Conservation (phyloP, 73 alveolate species). For the Paramecium octaurelia region DNA sequence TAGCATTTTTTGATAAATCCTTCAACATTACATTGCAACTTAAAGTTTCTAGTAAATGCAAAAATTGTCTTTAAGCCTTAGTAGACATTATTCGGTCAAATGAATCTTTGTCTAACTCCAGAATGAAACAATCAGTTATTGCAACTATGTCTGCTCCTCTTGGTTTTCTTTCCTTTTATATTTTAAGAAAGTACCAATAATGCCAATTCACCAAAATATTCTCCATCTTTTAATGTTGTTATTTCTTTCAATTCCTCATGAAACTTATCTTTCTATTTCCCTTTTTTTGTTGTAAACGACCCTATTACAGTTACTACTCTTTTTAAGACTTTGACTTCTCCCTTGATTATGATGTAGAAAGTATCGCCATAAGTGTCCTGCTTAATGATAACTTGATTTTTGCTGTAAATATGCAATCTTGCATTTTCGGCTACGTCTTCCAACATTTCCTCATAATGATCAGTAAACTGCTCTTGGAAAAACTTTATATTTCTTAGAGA, state of each 20-base stretch:
- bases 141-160: conserved; percentile 44
- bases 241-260: conserved; percentile 42
- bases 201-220: conserved; percentile 44
- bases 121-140: not conserved
- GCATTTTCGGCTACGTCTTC: conserved; percentile 47
- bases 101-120: conserved; percentile 19
- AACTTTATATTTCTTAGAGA: not conserved
- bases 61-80: conserved; percentile 16
- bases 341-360: conserved; percentile 3
- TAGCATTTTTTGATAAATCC: conserved; percentile 14
- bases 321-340: not conserved
- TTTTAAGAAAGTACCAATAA: not conserved
- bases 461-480: conserved; percentile 22
- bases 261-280: not conserved
- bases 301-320: conserved; percentile 2
- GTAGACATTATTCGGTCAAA: conserved; percentile 48
- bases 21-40: not conserved
- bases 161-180: conserved; percentile 33
- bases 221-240: not conserved
- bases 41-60: conserved; percentile 5
- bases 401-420: not conserved
- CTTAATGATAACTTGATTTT: not conserved
- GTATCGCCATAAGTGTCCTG: conserved; percentile 41
- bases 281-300: not conserved
- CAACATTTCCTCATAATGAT: conserved; percentile 42